These are phyloP conservation scores for Warburgia ugandensis DNA, from an alignment of 164 flowering plant genomes.

Conservation along the genomic window DNA sequence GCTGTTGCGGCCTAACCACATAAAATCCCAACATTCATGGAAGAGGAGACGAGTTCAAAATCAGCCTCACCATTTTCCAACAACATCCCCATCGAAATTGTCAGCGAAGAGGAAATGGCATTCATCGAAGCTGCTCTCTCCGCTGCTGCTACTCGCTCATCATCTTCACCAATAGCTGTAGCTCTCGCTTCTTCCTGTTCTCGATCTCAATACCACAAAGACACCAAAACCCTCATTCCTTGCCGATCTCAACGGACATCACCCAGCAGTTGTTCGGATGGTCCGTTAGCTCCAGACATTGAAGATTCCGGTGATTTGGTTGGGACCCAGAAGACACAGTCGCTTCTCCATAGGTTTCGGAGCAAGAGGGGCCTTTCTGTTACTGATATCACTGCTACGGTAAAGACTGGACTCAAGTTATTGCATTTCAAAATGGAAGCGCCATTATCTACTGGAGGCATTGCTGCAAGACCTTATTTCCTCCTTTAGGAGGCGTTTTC, in stretches of 20 bases:
- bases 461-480: too few species aligned
- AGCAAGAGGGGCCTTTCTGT: slow-evolving; percentile 53
- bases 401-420: too few species aligned
- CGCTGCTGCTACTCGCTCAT: slow-evolving; percentile 17
- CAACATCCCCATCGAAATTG: slow-evolving; percentile 52
- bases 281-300: slow-evolving; percentile 22
- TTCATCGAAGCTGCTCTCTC: slow-evolving; percentile 59
- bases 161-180: slow-evolving; percentile 7
- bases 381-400: slow-evolving; percentile 70
- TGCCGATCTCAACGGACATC: slow-evolving; percentile 30
- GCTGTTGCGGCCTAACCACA: too few species aligned
- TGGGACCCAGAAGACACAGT: slow-evolving; percentile 33
- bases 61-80: not conserved
- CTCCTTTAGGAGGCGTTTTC: too few species aligned
- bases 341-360: slow-evolving; percentile 50
- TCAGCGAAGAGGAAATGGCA: slow-evolving; percentile 85
- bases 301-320: slow-evolving; percentile 42
- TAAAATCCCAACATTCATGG: too few species aligned
- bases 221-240: slow-evolving; percentile 30
- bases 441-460: too few species aligned
- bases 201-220: slow-evolving; percentile 12
- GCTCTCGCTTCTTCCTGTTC: slow-evolving; percentile 10
- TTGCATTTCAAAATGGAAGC: too few species aligned
- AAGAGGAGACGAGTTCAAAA: too few species aligned
- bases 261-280: slow-evolving; percentile 16